Conservation (phyloP, 1,284 basidiomycete genomes). For the Apiotrichum mycotoxinovorans region DNA sequence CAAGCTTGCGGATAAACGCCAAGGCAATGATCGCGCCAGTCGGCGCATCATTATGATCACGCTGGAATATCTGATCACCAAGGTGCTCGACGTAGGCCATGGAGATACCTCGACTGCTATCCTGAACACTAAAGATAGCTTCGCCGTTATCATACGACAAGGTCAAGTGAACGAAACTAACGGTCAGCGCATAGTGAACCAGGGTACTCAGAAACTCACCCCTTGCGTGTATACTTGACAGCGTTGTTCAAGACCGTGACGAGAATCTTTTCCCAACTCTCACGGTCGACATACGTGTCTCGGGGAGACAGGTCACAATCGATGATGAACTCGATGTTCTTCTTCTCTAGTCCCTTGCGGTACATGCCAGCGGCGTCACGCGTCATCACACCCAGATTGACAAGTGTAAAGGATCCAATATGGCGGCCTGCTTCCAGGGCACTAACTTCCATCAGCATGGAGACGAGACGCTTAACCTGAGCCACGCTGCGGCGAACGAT, state of each 20-base stretch:
- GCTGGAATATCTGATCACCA: too few species aligned
- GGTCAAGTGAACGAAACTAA: background rate
- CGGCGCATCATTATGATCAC: too few species aligned
- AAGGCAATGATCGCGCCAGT: too few species aligned
- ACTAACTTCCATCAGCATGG: constrained; percentile 45
- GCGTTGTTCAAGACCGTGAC: constrained; percentile 42
- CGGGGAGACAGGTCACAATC: constrained; percentile 40
- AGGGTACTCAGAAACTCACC: background rate
- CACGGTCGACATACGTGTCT: constrained; percentile 46
- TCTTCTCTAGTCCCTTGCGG: constrained; percentile 35
- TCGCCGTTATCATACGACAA: too few species aligned
- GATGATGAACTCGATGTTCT: constrained; percentile 38
- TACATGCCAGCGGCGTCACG: constrained; percentile 49
- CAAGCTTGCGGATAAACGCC: too few species aligned
- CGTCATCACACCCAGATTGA: constrained; percentile 46
- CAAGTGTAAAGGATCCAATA: constrained; percentile 43
- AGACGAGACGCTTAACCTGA: constrained; percentile 18
- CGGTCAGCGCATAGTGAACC: background rate
- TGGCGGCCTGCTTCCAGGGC: constrained; percentile 42
- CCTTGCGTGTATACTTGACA: background rate
- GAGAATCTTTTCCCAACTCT: constrained; percentile 51
- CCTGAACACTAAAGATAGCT: too few species aligned
- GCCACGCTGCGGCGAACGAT: constrained; percentile 44
- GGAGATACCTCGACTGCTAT: too few species aligned
- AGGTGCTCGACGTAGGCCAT: too few species aligned